Evolutionary conservation across 2,329 filamentous ascomycete genomes (phyloP).

Genomic region (Aschersonia sp.): DNA sequence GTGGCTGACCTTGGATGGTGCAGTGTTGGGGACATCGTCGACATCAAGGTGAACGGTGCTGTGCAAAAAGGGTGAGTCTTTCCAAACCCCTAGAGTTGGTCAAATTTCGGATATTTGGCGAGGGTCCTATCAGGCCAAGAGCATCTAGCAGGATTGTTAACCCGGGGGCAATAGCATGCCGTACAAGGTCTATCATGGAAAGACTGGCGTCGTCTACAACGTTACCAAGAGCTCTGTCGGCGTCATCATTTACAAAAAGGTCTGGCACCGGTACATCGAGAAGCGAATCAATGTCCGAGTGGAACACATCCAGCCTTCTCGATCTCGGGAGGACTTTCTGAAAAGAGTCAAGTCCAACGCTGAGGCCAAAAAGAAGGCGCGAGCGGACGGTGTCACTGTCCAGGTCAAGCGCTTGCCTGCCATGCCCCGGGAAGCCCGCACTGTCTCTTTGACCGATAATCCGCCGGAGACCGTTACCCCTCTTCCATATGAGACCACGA

Average conservation of each 20-base stretch:
- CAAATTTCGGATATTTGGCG: too few species aligned
- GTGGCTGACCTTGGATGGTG: constrained; percentile 24
- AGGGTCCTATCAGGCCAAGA: too few species aligned
- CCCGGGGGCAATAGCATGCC: constrained; percentile 56
- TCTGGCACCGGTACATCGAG: constrained; percentile 99
- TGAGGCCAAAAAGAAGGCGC: constrained; percentile 81
- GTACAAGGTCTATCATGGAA: constrained; percentile 99
- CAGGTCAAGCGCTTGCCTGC: constrained; percentile 85
- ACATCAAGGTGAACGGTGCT: constrained; percentile 97
- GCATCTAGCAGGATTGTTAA: too few species aligned
- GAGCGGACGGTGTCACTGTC: constrained; percentile 73
- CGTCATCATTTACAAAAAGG: constrained; percentile 99
- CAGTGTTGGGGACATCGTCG: constrained; percentile 95
- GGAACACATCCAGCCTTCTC: constrained; percentile 91
- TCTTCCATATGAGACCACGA: constrained; percentile 95
- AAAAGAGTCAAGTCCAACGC: constrained; percentile 95
- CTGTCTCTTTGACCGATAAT: constrained; percentile 68
- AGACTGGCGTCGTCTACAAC: constrained; percentile 98
- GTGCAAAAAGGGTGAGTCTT: constrained; percentile 82
- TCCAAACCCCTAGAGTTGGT: not conserved
- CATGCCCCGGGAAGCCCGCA: constrained; percentile 66
- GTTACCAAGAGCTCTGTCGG: constrained; percentile 96
- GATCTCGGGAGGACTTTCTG: constrained; percentile 94
- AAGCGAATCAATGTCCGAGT: constrained; percentile 99
- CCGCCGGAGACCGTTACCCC: constrained; percentile 83